Evolutionary conservation across 2,329 filamentous ascomycete genomes (phyloP), one percentile per base, ranked within the genome.

Genomic region (Colletotrichum sansevieriae): DNA sequence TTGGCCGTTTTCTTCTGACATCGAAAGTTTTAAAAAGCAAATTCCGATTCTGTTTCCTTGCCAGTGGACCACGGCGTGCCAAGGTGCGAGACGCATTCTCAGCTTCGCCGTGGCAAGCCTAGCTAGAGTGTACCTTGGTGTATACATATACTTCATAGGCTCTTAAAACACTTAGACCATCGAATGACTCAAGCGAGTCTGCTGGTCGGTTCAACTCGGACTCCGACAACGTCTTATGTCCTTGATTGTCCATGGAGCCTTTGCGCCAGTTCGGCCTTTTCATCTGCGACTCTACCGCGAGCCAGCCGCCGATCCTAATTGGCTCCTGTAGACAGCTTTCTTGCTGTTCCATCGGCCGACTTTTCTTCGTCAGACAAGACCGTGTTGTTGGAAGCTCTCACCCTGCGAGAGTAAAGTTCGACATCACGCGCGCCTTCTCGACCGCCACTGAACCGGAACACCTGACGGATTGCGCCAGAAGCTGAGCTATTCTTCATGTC

Each of bases 371-470:
- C 87, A 22, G 76, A 75, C 4, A 84, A 75, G 18, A 90, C 75
- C 0, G 83, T 86, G 55, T 83, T 81, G 75, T 91, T 90, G 3
- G 82, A 78, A 4, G 87, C 86, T 33, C 78, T 76, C 29, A 91
- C 85, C 56, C 87, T 82, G 20, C 90, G 82, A 65, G 77, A 80
- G 76, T 91, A 93, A 49, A 91, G 78, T 75, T 84, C 79, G 56
- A 52, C 73, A 72, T 25, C 72, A 72, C 52, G 44, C 18, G 71
- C 55, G 3, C 72, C 71, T 3, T 70, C 72, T 4, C 70, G 72
- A 7, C 85, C 74, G 6, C 85, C 84, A n/a, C 79, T 80, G 70
- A 92, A 88, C 7, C 73, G 76, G 70, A 91, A 86, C 2, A 80
- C 77, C 76, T 92, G 90, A 64, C 82, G 82, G 7, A 87, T 89